Evolutionary conservation across 2,329 filamentous ascomycete genomes (phyloP).

Genomic region (Paecilomyces sp.): DNA sequence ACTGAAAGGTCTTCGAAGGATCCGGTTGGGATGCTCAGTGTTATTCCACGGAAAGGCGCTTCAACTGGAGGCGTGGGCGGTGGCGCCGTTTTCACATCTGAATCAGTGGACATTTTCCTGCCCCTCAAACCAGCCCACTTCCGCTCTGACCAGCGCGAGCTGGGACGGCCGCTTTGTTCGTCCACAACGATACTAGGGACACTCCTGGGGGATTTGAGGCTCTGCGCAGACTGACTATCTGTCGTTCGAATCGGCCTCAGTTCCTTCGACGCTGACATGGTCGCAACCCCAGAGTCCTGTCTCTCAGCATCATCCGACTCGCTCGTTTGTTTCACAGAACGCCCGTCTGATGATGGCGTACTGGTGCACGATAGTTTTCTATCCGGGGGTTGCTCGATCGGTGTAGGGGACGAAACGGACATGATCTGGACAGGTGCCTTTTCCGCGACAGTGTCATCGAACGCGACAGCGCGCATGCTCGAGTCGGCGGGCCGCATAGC

Average conservation of each 20-base stretch:
- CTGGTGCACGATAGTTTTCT: constrained; percentile 8
- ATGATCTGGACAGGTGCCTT: constrained; percentile 16
- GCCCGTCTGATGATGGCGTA: constrained; percentile 6
- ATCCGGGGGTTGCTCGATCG: constrained; percentile 14
- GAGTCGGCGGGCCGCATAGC: constrained; percentile 19
- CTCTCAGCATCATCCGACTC: constrained; percentile 11
- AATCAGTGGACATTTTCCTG: constrained; percentile 28
- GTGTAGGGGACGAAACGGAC: constrained; percentile 20
- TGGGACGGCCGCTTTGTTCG: constrained; percentile 25
- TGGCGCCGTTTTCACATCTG: constrained; percentile 18
- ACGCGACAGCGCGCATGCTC: constrained; percentile 17
- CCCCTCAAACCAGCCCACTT: constrained; percentile 32
- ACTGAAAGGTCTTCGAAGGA: constrained; percentile 47
- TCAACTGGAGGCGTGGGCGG: constrained; percentile 28
- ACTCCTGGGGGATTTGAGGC: constrained; percentile 23
- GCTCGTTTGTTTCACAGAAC: constrained; percentile 16
- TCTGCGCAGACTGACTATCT: constrained; percentile 15
- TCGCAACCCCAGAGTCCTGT: constrained; percentile 7
- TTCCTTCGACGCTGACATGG: constrained; percentile 7
- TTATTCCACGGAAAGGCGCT: constrained; percentile 41
- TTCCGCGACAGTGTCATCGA: constrained; percentile 19
- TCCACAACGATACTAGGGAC: constrained; percentile 36
- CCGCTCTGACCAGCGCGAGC: constrained; percentile 37
- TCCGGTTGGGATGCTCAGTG: constrained; percentile 49
- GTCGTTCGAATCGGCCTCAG: constrained; percentile 11